phyloP scores from a whole-genome alignment of 495 filamentous ascomycete genomes.

The Penicillium malachiteum region DNA sequence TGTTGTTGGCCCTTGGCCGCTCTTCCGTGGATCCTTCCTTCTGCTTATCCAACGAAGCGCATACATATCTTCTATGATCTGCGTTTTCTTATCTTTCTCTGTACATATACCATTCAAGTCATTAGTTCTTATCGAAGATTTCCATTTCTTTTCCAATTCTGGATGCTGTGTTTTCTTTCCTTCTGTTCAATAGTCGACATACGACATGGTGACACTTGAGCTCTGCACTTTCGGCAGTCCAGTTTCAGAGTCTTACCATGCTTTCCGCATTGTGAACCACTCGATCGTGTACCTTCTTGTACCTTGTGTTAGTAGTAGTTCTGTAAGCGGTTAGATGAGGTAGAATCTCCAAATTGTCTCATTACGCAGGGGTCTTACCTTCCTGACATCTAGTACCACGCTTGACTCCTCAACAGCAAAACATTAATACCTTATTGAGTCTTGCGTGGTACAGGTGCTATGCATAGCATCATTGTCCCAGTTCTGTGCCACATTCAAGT shows the following conservation, averaged over 20 bases:
- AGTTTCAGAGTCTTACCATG: neutral
- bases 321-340: no score
- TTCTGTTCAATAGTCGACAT: neutral
- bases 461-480: neutral
- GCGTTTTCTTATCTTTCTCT: slow-evolving; percentile 22
- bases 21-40: slow-evolving; percentile 10
- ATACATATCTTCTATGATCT: slow-evolving; percentile 26
- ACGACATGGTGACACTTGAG: neutral
- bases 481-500: neutral
- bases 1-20: neutral
- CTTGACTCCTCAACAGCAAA: neutral
- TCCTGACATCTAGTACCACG: no score
- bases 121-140: slow-evolving; percentile 22
- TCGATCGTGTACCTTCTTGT: neutral
- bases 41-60: slow-evolving; percentile 4
- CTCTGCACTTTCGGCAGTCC: neutral
- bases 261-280: neutral
- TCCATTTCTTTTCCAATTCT: slow-evolving; percentile 16
- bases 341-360: no score
- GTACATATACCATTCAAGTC: slow-evolving; percentile 31
- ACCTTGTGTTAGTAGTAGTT: no score
- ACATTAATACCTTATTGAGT: neutral
- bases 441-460: neutral
- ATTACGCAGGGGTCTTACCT: no score
- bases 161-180: neutral